These are phyloP conservation scores for Waitea zeae DNA, from an alignment of 1,284 basidiomycete species.

Conservation along the genomic window DNA sequence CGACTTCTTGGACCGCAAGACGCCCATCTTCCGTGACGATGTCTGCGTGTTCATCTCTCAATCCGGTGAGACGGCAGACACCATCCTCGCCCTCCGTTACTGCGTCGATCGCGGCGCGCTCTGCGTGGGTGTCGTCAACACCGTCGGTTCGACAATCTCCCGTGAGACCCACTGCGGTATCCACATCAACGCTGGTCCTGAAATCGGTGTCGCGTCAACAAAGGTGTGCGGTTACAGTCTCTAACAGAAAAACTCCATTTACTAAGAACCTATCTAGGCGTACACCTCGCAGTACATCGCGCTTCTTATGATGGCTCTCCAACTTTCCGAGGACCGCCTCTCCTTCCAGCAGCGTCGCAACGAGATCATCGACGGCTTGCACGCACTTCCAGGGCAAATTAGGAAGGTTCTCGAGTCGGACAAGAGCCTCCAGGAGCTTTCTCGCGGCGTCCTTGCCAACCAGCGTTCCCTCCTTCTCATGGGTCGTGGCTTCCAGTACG, in stretches of 20 bases:
- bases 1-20: constrained; percentile 97
- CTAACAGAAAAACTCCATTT: neutral
- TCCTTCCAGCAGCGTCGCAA: constrained; percentile 82
- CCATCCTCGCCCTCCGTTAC: constrained; percentile 91
- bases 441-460: constrained; percentile 60
- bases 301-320: constrained; percentile 94
- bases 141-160: constrained; percentile 95
- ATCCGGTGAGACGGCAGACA: constrained; percentile 98
- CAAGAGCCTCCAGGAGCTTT: constrained; percentile 66
- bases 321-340: constrained; percentile 93
- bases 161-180: constrained; percentile 99
- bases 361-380: constrained; percentile 89
- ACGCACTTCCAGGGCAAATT: constrained; percentile 82
- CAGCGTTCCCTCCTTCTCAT: constrained; percentile 90
- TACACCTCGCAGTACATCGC: constrained; percentile 99
- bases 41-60: constrained; percentile 95
- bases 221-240: constrained; percentile 40
- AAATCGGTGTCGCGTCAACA: constrained; percentile 99
- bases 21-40: constrained; percentile 98
- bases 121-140: constrained; percentile 95
- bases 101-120: constrained; percentile 94
- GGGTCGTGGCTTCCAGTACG: constrained; percentile 97
- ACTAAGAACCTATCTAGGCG: constrained; percentile 31
- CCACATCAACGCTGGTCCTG: constrained; percentile 98
- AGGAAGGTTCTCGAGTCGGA: constrained; percentile 78